Conservation (phyloP, 306 rosid genomes). For the Trifolium dubium region DNA sequence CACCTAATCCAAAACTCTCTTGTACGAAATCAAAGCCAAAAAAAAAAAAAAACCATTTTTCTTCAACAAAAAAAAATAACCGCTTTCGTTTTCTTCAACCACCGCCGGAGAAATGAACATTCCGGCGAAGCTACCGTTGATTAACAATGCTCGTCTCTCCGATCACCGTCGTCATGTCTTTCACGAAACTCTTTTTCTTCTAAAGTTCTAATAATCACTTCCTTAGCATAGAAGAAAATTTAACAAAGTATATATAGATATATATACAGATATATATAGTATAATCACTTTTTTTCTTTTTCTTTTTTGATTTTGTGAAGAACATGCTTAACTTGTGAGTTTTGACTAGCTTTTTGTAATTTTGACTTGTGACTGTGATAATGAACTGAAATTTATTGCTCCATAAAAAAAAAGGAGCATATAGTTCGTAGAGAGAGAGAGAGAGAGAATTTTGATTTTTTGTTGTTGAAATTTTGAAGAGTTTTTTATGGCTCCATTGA, state of each 20-base stretch:
- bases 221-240: slow-evolving; percentile 41
- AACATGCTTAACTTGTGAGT: slow-evolving; percentile 29
- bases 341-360: slow-evolving; percentile 37
- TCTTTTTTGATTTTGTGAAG: background rate
- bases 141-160: slow-evolving; percentile 60
- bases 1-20: slow-evolving; percentile 44
- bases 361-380: slow-evolving; percentile 24
- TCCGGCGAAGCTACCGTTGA: slow-evolving; percentile 49
- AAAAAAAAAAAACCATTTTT: background rate
- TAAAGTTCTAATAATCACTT: slow-evolving; percentile 24
- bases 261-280: background rate
- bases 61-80: background rate
- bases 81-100: background rate
- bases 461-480: background rate
- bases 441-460: background rate
- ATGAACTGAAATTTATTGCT: slow-evolving; percentile 18
- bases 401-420: slow-evolving; percentile 38
- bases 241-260: background rate
- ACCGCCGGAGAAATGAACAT: slow-evolving; percentile 71
- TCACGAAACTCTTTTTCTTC: slow-evolving; percentile 56
- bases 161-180: slow-evolving; percentile 85
- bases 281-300: background rate
- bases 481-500: slow-evolving; percentile 74
- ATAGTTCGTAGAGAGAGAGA: background rate
- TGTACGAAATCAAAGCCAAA: slow-evolving; percentile 16